Evolutionary conservation across 306 rosid genomes (phyloP).

Genomic region (Vicia villosa): DNA sequence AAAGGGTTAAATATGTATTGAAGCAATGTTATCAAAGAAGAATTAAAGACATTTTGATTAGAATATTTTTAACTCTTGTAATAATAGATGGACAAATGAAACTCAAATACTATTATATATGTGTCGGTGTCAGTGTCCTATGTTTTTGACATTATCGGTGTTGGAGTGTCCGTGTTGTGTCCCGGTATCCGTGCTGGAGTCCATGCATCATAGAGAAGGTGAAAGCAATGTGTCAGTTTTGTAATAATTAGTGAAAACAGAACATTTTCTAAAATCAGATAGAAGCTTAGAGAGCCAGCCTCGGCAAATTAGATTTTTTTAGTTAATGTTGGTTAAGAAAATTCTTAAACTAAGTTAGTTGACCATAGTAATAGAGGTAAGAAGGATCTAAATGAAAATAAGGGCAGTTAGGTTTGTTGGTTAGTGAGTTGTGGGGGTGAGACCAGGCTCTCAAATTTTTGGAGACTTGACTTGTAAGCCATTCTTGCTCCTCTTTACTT

Average conservation of each 20-base stretch:
- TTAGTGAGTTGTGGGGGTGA: not conserved
- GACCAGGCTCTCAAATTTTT: not conserved
- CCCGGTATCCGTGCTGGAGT: no score
- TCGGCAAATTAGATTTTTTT: not conserved
- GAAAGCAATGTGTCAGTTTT: not conserved
- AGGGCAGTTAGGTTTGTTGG: not conserved
- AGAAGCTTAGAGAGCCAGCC: slow-evolving; percentile 3
- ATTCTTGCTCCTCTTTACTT: not conserved
- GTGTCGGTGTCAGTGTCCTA: no score
- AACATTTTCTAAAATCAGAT: not conserved
- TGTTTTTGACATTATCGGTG: no score
- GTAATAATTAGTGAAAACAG: not conserved
- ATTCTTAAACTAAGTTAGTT: not conserved
- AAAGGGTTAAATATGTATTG: no score
- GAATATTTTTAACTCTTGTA: no score
- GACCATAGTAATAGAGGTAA: not conserved
- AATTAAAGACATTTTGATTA: no score
- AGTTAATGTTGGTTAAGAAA: not conserved
- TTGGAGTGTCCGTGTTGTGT: no score
- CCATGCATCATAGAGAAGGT: not conserved
- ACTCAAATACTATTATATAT: no score
- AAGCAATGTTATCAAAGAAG: no score
- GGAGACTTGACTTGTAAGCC: slow-evolving; percentile 1
- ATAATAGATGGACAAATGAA: no score
- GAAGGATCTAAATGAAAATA: slow-evolving; percentile 1